Evolutionary conservation across 768 basidiomycete genomes (phyloP), one percentile per base, ranked within the genome.

Genomic region (Pisolithus marmoratus): DNA sequence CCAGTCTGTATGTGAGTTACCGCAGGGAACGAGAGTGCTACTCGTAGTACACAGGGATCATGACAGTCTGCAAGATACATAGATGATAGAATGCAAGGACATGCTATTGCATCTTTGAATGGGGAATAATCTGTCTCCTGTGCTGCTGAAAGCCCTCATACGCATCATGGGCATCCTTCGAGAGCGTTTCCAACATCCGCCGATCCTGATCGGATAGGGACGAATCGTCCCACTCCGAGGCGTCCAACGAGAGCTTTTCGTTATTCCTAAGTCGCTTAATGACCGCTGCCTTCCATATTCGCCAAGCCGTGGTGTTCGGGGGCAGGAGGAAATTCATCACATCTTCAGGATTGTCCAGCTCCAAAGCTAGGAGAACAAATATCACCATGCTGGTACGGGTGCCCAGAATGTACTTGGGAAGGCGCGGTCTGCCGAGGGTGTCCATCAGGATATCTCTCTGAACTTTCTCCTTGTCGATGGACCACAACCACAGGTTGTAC

Each of bases 401-500:
- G 19, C 31, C 20, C 22, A 51, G 31, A 19, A 15, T 36, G 23
- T 36, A 51, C 20, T 48, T 53, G 2, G 45, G 12, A n/a, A 46
- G 26, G 19, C 7, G 14, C 2, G 23, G 42, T 15, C 24, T 4
- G 19, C 8, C 3, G 12, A 45, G 17, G 43, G 27, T 12, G 7
- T 26, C 9, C 45, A 46, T 46, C 17, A 65, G 47, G 9, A 66
- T 34, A 12, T 60, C 17, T 48, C 49, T 52, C 57, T 71, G 60
- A 7, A 59, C 40, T 15, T 27, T 45, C 29, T 59, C 55, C 7
- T 54, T 58, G 22, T 72, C 69, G 65, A 73, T 51, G 22, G 62
- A 65, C 0, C 67, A 66, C 20, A 69, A 47, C 19, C 50, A 54
- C 19, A 55, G 60, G 15, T 64, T 71, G 53, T 72, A 70, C 4